phyloP scores from a whole-genome alignment of 805 yeast genomes.

The Nakazawaea ambrosiae region DNA sequence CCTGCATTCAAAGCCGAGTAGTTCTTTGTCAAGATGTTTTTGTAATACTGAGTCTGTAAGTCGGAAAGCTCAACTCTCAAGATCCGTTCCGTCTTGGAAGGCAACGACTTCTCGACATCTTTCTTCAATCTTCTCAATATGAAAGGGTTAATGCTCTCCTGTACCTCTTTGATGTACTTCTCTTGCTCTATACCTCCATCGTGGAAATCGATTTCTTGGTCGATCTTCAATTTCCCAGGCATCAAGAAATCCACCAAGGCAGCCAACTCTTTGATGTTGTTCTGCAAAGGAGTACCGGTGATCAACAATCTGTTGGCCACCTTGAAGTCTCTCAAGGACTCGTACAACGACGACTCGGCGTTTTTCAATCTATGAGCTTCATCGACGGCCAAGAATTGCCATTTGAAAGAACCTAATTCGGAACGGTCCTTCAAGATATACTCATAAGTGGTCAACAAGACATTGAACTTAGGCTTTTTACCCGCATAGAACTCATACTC shows the following conservation, averaged over 20 bases:
- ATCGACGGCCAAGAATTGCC: slow-evolving; percentile 98
- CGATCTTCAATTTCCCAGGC: slow-evolving; percentile 90
- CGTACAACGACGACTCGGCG: slow-evolving; percentile 89
- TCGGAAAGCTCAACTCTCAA: slow-evolving; percentile 93
- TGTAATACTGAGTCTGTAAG: slow-evolving; percentile 90
- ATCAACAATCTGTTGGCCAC: slow-evolving; percentile 80
- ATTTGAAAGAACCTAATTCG: slow-evolving; percentile 74
- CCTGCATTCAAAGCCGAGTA: slow-evolving; percentile 90
- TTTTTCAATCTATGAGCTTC: slow-evolving; percentile 97
- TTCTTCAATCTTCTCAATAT: slow-evolving; percentile 90
- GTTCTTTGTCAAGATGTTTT: slow-evolving; percentile 87
- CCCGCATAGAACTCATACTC: slow-evolving; percentile 78
- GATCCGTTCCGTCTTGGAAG: slow-evolving; percentile 93
- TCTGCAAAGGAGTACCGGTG: slow-evolving; percentile 97
- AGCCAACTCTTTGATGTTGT: slow-evolving; percentile 90
- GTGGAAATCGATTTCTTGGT: slow-evolving; percentile 93
- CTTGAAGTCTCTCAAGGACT: slow-evolving; percentile 74
- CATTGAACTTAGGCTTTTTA: slow-evolving; percentile 78
- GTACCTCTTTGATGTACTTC: slow-evolving; percentile 78
- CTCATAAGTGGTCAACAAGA: slow-evolving; percentile 92
- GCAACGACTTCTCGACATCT: slow-evolving; percentile 95
- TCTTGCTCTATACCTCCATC: slow-evolving; percentile 85
- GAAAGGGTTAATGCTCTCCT: slow-evolving; percentile 80
- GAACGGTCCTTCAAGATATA: slow-evolving; percentile 84
- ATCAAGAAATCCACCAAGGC: slow-evolving; percentile 90